Conservation (phyloP, 805 yeast species). For the Metschnikowia peoriensis region DNA sequence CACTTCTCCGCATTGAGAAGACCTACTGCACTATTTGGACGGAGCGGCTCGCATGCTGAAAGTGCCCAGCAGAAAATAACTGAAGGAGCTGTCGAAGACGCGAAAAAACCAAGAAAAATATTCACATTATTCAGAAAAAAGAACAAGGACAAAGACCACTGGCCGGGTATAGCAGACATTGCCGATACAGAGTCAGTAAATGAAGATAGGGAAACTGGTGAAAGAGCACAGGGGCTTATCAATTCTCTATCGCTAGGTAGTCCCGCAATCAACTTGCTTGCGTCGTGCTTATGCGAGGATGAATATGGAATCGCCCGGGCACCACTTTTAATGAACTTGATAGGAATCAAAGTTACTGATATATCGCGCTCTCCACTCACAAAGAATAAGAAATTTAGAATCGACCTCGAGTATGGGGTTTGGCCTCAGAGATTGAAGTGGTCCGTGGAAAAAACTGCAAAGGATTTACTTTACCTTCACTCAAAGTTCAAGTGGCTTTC, state of each 20-base stretch:
- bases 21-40: conserved; percentile 12
- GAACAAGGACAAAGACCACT: conserved; percentile 24
- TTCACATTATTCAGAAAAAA: conserved; percentile 27
- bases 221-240: conserved; percentile 35
- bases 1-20: conserved; percentile 12
- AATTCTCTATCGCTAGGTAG: conserved; percentile 58
- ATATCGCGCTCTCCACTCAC: conserved; percentile 39
- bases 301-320: conserved; percentile 76
- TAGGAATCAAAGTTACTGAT: conserved; percentile 63
- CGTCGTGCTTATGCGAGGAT: conserved; percentile 72
- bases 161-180: conserved; percentile 14
- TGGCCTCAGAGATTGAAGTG: conserved; percentile 77
- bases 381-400: conserved; percentile 48
- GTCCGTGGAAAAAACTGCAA: conserved; percentile 70
- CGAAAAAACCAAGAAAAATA: conserved; percentile 18
- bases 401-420: conserved; percentile 89
- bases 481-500: conserved; percentile 54
- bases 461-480: conserved; percentile 72
- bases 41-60: conserved; percentile 10
- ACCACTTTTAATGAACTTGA: conserved; percentile 72
- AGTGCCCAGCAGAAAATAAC: conserved; percentile 6
- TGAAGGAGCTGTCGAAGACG: conserved; percentile 20
- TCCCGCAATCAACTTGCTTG: conserved; percentile 72
- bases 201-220: conserved; percentile 30
- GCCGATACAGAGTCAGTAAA: conserved; percentile 20